These are phyloP conservation scores for Ceratocystis alfenasii DNA, from an alignment of 2,329 filamentous ascomycete species.

Conservation along the genomic window DNA sequence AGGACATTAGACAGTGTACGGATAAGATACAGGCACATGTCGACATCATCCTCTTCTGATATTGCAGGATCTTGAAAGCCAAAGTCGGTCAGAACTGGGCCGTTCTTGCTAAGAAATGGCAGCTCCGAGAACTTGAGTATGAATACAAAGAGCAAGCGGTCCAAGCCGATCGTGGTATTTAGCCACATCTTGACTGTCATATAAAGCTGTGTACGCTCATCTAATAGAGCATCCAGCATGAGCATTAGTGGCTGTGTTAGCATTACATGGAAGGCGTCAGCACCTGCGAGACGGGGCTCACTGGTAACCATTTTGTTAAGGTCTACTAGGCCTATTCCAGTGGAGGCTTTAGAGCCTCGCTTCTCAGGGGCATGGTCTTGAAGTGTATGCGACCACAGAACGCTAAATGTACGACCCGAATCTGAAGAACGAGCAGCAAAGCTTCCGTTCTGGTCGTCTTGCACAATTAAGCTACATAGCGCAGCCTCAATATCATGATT, in stretches of 20 bases:
- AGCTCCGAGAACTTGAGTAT: constrained; percentile 46
- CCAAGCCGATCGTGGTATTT: constrained; percentile 50
- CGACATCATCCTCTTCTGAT: constrained; percentile 53
- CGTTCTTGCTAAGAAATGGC: constrained; percentile 35
- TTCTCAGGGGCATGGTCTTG: constrained; percentile 47
- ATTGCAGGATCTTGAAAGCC: constrained; percentile 25
- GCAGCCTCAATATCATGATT: constrained; percentile 71
- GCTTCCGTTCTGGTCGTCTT: constrained; percentile 37
- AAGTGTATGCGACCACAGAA: constrained; percentile 71
- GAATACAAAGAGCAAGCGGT: constrained; percentile 52
- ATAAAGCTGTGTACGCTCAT: constrained; percentile 60
- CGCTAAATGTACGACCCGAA: constrained; percentile 55
- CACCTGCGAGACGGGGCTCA: constrained; percentile 38
- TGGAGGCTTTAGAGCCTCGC: constrained; percentile 34
- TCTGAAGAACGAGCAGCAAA: constrained; percentile 44
- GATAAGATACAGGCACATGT: constrained; percentile 67
- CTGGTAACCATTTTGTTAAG: constrained; percentile 27
- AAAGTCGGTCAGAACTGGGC: constrained; percentile 13
- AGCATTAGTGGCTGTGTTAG: constrained; percentile 71
- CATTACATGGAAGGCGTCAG: constrained; percentile 57
- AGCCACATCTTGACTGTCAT: constrained; percentile 74
- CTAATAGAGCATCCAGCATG: constrained; percentile 63
- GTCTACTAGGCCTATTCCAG: constrained; percentile 13
- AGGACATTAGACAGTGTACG: constrained; percentile 63
- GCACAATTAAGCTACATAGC: constrained; percentile 56